Evolutionary conservation across 805 yeast species (phyloP).

Genomic region (Brettanomyces bruxellensis): DNA sequence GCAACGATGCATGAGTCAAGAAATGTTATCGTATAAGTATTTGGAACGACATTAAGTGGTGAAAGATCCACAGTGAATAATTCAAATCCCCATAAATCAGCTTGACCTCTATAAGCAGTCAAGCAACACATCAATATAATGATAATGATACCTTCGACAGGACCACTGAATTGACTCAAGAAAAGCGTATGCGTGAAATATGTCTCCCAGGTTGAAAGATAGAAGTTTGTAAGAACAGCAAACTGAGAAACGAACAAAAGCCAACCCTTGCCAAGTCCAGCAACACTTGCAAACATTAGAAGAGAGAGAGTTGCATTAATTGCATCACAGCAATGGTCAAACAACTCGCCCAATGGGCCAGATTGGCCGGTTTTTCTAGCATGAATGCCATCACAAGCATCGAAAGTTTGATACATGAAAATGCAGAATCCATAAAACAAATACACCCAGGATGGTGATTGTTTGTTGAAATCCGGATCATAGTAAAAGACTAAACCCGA

Average conservation of each 20-base stretch:
- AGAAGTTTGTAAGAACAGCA: slow-evolving; percentile 72
- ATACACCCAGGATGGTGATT: slow-evolving; percentile 70
- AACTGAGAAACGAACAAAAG: slow-evolving; percentile 54
- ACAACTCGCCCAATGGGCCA: slow-evolving; percentile 90
- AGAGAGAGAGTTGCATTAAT: slow-evolving; percentile 67
- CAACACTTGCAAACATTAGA: slow-evolving; percentile 64
- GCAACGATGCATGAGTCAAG: slow-evolving; percentile 30
- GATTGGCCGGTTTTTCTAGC: slow-evolving; percentile 93
- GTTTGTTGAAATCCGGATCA: slow-evolving; percentile 58
- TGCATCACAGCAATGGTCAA: slow-evolving; percentile 78
- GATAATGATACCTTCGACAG: slow-evolving; percentile 85
- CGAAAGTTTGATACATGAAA: slow-evolving; percentile 89
- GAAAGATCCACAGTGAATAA: slow-evolving; percentile 27
- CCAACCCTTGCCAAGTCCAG: slow-evolving; percentile 67
- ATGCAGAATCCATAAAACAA: slow-evolving; percentile 71
- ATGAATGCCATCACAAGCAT: slow-evolving; percentile 93
- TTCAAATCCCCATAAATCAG: slow-evolving; percentile 43
- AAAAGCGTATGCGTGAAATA: slow-evolving; percentile 80
- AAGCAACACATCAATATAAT: slow-evolving; percentile 43
- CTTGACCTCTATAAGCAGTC: slow-evolving; percentile 66
- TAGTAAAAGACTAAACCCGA: slow-evolving; percentile 55
- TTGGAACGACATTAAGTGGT: slow-evolving; percentile 18
- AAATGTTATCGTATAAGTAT: slow-evolving; percentile 18
- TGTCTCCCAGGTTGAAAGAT: slow-evolving; percentile 92
- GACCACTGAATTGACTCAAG: slow-evolving; percentile 78